Evolutionary conservation across 371 early-diverging fungal species (phyloP), one percentile per base, ranked within the genome.

Genomic region (Apophysomyces elegans): DNA sequence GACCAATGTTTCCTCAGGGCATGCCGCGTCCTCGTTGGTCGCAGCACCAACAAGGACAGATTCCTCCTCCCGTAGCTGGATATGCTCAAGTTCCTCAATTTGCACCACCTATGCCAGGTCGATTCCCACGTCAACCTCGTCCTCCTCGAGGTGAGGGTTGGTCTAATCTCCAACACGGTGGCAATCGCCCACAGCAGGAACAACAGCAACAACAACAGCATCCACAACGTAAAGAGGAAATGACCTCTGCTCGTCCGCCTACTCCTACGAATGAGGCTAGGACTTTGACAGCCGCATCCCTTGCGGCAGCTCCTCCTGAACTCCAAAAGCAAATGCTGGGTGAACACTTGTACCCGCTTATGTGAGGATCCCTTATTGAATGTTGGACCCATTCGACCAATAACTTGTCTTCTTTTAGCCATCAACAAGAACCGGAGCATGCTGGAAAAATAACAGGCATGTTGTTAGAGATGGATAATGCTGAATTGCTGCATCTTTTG

Each of bases 391-490:
- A 66, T 65, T 45, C 16, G 9, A 18, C 41, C 14, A 45, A 32
- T 37, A 38, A 36, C 21, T 37, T 37, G 26, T 35, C 45, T 70
- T 69, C 46, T 38, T 61, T 13, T 56, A 70, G 70, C 21, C 59
- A 71, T 45, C 67, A 68, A 59, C 83, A 79, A 71, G 88, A 94
- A 76, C 90, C 89, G 64, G 87, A 87, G 58, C 79, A 81, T 66
- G 96, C 98, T 68, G 95, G 96, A 76, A 99, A 99, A 92, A 94
- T 99, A 74, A 99, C 99, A 14, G 99, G 99, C 67, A 99, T 99
- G 98, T 86, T 99, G 59, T 84, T 99, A 64, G 99, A 99, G 84
- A 98, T 98, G 97, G 97, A 97, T 75, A 95, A 95, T 76, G 83
- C 87, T 65, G 98, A 98, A 82, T 81, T 98, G 59, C 77, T 98